A percentile compares a stretch with the other conserved stretches of the same genome.
These are phyloP conservation scores for Schizonepeta tenuifolia DNA, from an alignment of 257 asterid genomes.

Conservation along the genomic window DNA sequence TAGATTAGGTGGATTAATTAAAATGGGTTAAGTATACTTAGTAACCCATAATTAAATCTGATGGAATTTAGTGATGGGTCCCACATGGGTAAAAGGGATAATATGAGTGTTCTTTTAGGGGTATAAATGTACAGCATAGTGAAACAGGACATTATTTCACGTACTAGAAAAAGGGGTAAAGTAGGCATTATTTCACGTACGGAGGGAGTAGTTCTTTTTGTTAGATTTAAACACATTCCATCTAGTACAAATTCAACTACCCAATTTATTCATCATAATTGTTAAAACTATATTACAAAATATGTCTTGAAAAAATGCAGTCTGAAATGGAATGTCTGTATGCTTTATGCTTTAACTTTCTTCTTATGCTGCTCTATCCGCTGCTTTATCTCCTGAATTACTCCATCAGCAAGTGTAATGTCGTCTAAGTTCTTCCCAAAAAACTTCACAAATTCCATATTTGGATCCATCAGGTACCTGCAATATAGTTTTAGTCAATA, in stretches of 20 bases:
- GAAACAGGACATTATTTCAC: too few species aligned
- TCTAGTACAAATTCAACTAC: background rate
- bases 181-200: too few species aligned
- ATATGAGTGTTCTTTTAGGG: too few species aligned
- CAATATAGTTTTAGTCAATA: conserved; percentile 9
- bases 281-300: background rate
- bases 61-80: too few species aligned
- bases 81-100: too few species aligned
- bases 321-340: background rate
- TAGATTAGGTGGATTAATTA: too few species aligned
- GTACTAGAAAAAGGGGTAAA: too few species aligned
- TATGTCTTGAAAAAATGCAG: conserved; percentile 13
- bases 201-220: too few species aligned
- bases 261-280: conserved; percentile 31
- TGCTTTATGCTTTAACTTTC: conserved; percentile 47
- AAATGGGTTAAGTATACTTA: too few species aligned
- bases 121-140: too few species aligned
- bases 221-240: background rate
- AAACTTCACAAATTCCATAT: conserved; percentile 85
- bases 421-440: conserved; percentile 78
- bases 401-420: conserved; percentile 67
- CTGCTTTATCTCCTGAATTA: conserved; percentile 81
- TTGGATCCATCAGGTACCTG: conserved; percentile 96
- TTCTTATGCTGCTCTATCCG: conserved; percentile 74
- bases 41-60: too few species aligned